phyloP scores from a whole-genome alignment of 164 flowering plant species.

The Aristolochia contorta region DNA sequence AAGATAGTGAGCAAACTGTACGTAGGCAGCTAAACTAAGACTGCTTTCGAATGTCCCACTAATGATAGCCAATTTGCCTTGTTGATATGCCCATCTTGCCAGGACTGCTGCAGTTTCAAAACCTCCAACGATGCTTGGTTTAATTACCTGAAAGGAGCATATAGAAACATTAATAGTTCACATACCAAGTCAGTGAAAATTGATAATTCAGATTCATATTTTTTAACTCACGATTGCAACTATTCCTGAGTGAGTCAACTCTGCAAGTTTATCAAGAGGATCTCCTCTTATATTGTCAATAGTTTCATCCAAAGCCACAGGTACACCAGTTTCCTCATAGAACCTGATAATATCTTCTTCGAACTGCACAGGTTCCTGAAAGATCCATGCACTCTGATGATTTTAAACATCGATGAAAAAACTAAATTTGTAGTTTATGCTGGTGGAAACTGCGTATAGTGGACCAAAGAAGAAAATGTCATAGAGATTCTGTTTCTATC shows the following conservation, averaged over 20 bases:
- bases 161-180: not conserved
- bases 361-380: slow-evolving; percentile 76
- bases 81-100: slow-evolving; percentile 81
- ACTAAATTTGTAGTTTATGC: too few relatives aligned
- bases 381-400: not conserved
- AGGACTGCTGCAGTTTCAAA: slow-evolving; percentile 74
- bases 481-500: too few relatives aligned
- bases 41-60: slow-evolving; percentile 90
- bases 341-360: slow-evolving; percentile 73
- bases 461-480: too few relatives aligned
- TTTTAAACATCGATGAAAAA: too few relatives aligned
- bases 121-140: slow-evolving; percentile 92
- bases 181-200: slow-evolving; percentile 1
- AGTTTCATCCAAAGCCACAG: slow-evolving; percentile 92
- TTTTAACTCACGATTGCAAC: slow-evolving; percentile 70
- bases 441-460: too few relatives aligned
- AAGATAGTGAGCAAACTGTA: slow-evolving; percentile 57
- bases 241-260: slow-evolving; percentile 61
- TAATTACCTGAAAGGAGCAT: slow-evolving; percentile 51
- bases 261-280: slow-evolving; percentile 42
- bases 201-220: not conserved
- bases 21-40: slow-evolving; percentile 61
- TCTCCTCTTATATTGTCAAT: slow-evolving; percentile 42
- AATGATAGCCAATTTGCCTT: slow-evolving; percentile 72
- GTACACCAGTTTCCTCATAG: slow-evolving; percentile 78